Evolutionary conservation across 2,329 filamentous ascomycete species (phyloP), one percentile per base, ranked within the genome.

Genomic region (Drechslerella coelobrocha): DNA sequence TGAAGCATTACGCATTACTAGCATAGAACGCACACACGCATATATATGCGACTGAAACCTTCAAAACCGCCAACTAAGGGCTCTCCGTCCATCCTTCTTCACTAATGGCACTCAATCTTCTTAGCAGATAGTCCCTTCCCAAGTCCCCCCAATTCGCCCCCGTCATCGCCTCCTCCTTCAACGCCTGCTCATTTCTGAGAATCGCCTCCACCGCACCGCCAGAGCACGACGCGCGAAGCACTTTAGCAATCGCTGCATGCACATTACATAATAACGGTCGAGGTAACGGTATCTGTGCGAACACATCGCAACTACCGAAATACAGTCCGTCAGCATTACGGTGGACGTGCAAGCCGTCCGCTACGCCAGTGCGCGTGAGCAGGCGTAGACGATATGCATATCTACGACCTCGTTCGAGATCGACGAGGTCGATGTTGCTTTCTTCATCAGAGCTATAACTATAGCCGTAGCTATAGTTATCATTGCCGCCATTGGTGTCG

Each of bases 141-240:
- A 62, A 10, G 34, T 52, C 29, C n/a, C 56, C 63, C 63, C 55
- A 68, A 41, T 68, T 68, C 2, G 63, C 63, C 9, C 55, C 63
- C 23, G 56, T 68, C 27, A 55, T 68, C 10, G 63, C 63, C 47
- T 68, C 63, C 29, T 61, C 51, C 43, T 68, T 68, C 19, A 62
- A 48, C 0, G 34, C 43, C 27, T 48, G 65, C 14, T 61, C 65
- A 26, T 53, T 62, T 6, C 51, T 56, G 19, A 69, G 39, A 26
- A 68, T 56, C 12, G 51, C 57, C 7, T 61, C 65, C 19, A 69
- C 39, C 14, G 52, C 56, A 10, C 57, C 65, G 17, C 56, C 57
- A 4, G 23, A 55, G n/a, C 56, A 55, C 9, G 65, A 69, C 10
- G 57, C 65, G 26, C 57, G 29, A 2, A 62, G 34, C 10, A 61